These are phyloP conservation scores for Cubamyces sp. DNA, from an alignment of 768 basidiomycete genomes.

Conservation along the genomic window DNA sequence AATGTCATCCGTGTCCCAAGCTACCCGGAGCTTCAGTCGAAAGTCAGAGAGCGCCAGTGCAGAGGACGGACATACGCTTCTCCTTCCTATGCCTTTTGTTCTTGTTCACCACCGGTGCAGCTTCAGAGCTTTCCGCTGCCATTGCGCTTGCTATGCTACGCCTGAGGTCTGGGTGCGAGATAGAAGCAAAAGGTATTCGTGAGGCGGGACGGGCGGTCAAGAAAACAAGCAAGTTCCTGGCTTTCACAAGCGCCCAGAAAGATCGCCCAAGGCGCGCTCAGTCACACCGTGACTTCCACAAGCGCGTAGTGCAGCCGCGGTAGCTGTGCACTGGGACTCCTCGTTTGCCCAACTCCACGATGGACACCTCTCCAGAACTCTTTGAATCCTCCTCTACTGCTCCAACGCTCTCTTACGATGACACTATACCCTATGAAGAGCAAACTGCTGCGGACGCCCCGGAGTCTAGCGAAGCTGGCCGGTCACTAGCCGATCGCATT, in stretches of 20 bases:
- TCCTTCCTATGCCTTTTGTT: slow-evolving; percentile 93
- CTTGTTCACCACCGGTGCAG: slow-evolving; percentile 59
- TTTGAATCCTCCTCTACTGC: background rate
- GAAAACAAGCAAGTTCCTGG: slow-evolving; percentile 5
- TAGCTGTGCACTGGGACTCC: background rate
- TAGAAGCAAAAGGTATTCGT: background rate
- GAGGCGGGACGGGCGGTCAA: background rate
- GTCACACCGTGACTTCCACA: slow-evolving; percentile 2
- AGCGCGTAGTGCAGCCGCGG: no score
- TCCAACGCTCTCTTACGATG: slow-evolving; percentile 53
- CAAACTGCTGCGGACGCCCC: slow-evolving; percentile 49
- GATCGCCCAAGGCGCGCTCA: background rate
- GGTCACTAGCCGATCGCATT: slow-evolving; percentile 64
- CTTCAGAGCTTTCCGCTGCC: slow-evolving; percentile 11
- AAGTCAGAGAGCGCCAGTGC: background rate
- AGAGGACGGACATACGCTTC: slow-evolving; percentile 71
- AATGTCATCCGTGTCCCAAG: slow-evolving; percentile 99
- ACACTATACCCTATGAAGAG: slow-evolving; percentile 58
- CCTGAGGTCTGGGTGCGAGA: background rate
- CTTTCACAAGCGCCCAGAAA: background rate
- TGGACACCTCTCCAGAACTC: slow-evolving; percentile 53
- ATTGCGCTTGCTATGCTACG: background rate
- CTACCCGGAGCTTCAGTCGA: slow-evolving; percentile 45
- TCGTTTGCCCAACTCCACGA: slow-evolving; percentile 29
- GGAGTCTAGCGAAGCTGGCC: slow-evolving; percentile 35